Base-by-base conservation (phyloP, 257 asterid species). In the Przewalskia tangutica region DNA sequence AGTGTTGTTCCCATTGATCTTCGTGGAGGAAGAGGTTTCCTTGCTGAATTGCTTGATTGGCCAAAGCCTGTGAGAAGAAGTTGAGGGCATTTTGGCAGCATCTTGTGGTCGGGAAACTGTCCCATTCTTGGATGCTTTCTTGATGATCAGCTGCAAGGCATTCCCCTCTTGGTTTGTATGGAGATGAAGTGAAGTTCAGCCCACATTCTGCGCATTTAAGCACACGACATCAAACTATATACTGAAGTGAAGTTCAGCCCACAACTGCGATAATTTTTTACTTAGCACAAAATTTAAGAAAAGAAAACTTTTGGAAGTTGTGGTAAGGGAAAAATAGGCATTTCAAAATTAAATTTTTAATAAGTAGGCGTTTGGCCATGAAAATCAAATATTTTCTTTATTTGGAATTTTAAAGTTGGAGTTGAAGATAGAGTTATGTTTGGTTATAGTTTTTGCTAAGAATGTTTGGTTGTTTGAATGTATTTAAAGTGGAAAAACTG, bases 31-130 rank as follows among this genome's bases (percentile, higher is more conserved):
- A 93, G 83, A 91, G 83, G 27, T 83, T 63, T 8, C 86, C 84
- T 0, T 80, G 77, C 8, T 77, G 83, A 54, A 7, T 60, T 7
- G 93, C 92, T 32, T 81, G 83, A 13, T 70, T 81, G 40, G 96
- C 96, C 77, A 94, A 82, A 8, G 93, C 98, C 46, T 59, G 86
- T 3, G 92, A 79, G 73, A 87, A 87, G 4, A 83, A 84, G 40
- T 82, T 8, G 48, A 94, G 87, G 9, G 89, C 91, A 40, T 92
- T 88, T 81, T 87, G 91, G 70, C 98, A 93, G 88, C 98, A 93
- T 68, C 82, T 81, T 34, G 89, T 84, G 54, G 79, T 54, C 8
- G 95, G 94, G 81, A 89, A 79, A 81, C 87, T 84, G 44, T 81
- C 88, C 97, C 95, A 92, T 55, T 89, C 88, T 6, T 81, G 18